A percentile compares a stretch with the other conserved stretches of the same genome.
Evolutionary conservation across 1,139 yeast genomes (phyloP).

Genomic region (Taiozyma sp.): DNA sequence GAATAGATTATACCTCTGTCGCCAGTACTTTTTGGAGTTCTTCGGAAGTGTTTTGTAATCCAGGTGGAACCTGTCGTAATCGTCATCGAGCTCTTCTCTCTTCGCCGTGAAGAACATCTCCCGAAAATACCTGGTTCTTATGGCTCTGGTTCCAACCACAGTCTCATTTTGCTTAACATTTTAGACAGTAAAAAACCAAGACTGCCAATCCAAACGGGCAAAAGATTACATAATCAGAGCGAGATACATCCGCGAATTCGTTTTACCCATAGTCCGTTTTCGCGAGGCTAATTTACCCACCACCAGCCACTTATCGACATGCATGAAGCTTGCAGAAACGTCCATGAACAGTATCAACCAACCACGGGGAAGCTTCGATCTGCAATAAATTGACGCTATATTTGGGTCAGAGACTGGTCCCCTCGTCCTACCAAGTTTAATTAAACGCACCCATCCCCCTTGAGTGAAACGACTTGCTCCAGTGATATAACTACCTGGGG

Average conservation of each 20-base stretch:
- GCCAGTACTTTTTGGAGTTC: constrained; percentile 48
- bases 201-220: background rate
- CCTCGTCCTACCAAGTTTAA: background rate
- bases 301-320: background rate
- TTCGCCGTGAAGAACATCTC: background rate
- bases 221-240: background rate
- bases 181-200: background rate
- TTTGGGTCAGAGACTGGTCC: background rate
- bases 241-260: background rate
- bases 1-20: constrained; percentile 54
- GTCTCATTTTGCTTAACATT: background rate
- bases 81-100: background rate
- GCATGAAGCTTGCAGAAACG: background rate
- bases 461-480: constrained; percentile 54
- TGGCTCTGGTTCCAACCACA: background rate
- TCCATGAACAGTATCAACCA: background rate
- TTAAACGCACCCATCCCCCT: constrained; percentile 2
- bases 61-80: background rate
- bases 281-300: background rate
- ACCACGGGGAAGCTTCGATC: background rate
- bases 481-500: constrained; percentile 61
- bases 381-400: background rate
- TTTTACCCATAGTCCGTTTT: background rate
- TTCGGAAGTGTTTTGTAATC: constrained; percentile 3
- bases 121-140: background rate